These are phyloP conservation scores for Xanthoconium stramineum DNA, from an alignment of 768 basidiomycete genomes.

Conservation along the genomic window DNA sequence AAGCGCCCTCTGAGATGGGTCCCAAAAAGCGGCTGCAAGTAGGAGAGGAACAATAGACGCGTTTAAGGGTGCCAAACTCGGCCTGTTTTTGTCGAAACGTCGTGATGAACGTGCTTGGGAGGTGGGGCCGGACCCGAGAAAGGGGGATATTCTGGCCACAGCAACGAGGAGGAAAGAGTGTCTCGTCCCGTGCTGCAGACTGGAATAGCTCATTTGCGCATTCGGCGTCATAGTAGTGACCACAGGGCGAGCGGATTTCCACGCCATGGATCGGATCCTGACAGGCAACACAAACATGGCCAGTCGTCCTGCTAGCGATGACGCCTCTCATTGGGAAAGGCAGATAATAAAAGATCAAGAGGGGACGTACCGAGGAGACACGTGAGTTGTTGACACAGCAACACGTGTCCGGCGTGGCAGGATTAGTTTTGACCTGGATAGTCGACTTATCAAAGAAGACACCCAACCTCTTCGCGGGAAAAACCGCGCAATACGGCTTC, in stretches of 20 bases:
- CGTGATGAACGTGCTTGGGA: constrained; percentile 17
- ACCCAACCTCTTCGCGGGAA: constrained; percentile 19
- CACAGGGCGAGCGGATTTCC: constrained; percentile 32
- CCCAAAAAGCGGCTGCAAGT: constrained; percentile 38
- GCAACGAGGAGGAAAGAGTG: constrained; percentile 41
- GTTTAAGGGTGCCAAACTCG: constrained; percentile 22
- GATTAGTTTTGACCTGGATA: neutral
- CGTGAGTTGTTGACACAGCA: neutral
- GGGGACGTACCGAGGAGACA: constrained; percentile 12
- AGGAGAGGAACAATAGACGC: constrained; percentile 38
- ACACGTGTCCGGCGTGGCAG: neutral
- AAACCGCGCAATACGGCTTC: neutral
- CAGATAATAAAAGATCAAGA: neutral
- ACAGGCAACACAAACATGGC: constrained; percentile 20
- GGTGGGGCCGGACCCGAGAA: constrained; percentile 20
- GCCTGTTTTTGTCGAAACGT: constrained; percentile 24
- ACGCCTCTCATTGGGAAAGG: neutral
- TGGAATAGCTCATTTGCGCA: constrained; percentile 36
- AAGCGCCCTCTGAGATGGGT: constrained; percentile 19
- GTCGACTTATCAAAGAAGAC: constrained; percentile 6
- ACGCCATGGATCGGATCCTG: constrained; percentile 17
- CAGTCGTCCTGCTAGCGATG: constrained; percentile 8
- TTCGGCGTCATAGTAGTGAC: constrained; percentile 34
- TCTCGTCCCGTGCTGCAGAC: constrained; percentile 35
- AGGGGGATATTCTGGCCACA: constrained; percentile 33